Evolutionary conservation across 2,329 filamentous ascomycete genomes (phyloP).

Genomic region (Chaetomium globosum): DNA sequence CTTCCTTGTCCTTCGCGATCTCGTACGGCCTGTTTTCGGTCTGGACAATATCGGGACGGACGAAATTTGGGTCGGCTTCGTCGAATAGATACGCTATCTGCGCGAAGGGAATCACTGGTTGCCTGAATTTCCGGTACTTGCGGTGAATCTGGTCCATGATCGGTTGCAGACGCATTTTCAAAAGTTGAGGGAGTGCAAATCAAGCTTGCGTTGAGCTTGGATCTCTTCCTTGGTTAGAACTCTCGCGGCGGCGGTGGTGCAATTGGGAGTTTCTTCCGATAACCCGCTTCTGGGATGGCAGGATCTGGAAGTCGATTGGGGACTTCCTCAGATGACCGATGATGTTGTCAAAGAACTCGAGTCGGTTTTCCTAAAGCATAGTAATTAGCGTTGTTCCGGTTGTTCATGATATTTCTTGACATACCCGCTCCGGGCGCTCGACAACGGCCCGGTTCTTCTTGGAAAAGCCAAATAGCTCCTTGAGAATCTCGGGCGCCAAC

Average conservation of each 20-base stretch:
- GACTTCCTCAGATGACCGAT: conserved; percentile 75
- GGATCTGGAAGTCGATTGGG: conserved; percentile 83
- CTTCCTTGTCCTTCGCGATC: conserved; percentile 76
- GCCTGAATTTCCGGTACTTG: conserved; percentile 86
- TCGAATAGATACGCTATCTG: conserved; percentile 81
- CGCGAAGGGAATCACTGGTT: conserved; percentile 72
- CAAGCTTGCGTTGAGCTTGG: conserved; percentile 76
- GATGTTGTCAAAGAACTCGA: conserved; percentile 77
- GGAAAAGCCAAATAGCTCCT: conserved; percentile 84
- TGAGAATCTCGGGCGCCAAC: conserved; percentile 65
- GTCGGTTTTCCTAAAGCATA: conserved; percentile 57
- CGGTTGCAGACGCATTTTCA: conserved; percentile 88
- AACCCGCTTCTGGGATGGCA: conserved; percentile 76
- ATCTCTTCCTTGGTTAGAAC: conserved; percentile 75
- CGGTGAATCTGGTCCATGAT: conserved; percentile 96
- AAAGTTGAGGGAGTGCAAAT: conserved; percentile 80
- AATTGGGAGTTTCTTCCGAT: conserved; percentile 74
- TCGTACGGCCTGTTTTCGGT: conserved; percentile 72
- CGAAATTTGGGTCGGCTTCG: conserved; percentile 74
- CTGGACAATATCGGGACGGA: conserved; percentile 59
- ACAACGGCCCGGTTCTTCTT: conserved; percentile 75
- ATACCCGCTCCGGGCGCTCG: conserved; percentile 64
- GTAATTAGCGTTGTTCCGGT: conserved; percentile 36
- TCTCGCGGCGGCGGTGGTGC: conserved; percentile 71
- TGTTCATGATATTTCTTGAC: conserved; percentile 30